Base-by-base conservation (phyloP, 1,284 basidiomycete species). In the Trametes sp. region DNA sequence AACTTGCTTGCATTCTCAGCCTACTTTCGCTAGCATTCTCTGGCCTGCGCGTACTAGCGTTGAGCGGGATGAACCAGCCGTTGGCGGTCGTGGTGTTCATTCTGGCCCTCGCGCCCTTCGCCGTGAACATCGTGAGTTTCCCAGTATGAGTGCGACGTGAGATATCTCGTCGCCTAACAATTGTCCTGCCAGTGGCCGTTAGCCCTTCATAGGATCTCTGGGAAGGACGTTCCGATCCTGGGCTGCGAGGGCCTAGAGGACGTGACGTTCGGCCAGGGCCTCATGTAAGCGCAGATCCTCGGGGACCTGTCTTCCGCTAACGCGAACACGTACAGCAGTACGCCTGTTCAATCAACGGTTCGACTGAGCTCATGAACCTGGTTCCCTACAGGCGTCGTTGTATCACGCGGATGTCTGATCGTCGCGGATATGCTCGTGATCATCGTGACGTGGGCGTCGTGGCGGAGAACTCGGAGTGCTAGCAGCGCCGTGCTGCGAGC, bases 341-440 rank as follows among this genome's bases (percentile, higher is more conserved):
- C 21, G 13, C 16, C 36, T 14, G 41, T 5, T 23, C 11, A 41
- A 9, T n/a, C 38, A 41, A 9, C 11, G 5, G 38, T 41, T n/a
- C 5, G 38, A 5, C 5, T 9, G 38, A 41, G 9, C 5, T 10
- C 38, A 41, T 41, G 19, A 23, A n/a, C 5, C 41, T 24, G 14
- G 7, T 19, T n/a, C 38, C 8, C 21, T 13, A 19, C 24, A 59
- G 57, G 28, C 42, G 41, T 53, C 16, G 21, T 53, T 1, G 1
- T 49, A 13, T 53, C 54, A 4, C 60, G 55, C 10, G 24, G n/a
- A 14, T 48, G 42, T 8, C 36, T 62, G 1, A 57, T 62, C 42
- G 8, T 53, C n/a, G 33, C 54, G 16, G 55, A 62, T 21, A 36
- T 42, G 2, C 23, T 62, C 1, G 60, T 54, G 2, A 29, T 57